Base-by-base conservation (phyloP, 176 grass and related monocot genomes). In the Cymbopogon citratus region DNA sequence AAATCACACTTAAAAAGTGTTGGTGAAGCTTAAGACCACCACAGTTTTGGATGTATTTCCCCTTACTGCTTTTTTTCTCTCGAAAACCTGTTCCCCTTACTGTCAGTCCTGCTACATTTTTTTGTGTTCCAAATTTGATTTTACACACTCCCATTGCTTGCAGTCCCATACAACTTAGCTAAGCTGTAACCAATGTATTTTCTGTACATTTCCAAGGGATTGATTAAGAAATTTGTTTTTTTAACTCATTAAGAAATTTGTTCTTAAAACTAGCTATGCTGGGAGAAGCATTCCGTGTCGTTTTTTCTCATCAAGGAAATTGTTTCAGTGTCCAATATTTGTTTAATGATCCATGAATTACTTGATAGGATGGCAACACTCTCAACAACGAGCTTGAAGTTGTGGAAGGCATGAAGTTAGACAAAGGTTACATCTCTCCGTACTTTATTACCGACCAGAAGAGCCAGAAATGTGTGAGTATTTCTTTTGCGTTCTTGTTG, bases 381-480 rank as follows among this genome's bases (percentile, higher is more conserved):
- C 80, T 99, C 12, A 72, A 90, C 62, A 95, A 99, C 40, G 96
- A 99, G 78, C 80, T 99, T 79, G 96, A 99, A 93, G 92, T 99
- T 73, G 89, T 99, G 75, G 96, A 99, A 81, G 96, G 96, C 66
- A 95, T 95, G 96, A 95, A 99, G 63, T 85, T 99, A 57, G 92
- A 99, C 76, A 87, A 91, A 80, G 91, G 96, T 63, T 99, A 95
- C 75, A 99, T 99, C 84, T 99, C 96, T 70, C 96, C 96, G 3
- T 95, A 99, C 76, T 99, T 99, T 23, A 70, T 98, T 81, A 95
- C 92, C 68, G 88, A 93, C 80, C 83, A 48, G 23, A 99, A 99
- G 75, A 93, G 69, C 80, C 96, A 99, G 87, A 95, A 95, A 93
- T 99, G 92, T 82, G 96, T 99, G 90, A 91, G 95, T 97, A 60